These are phyloP conservation scores for Scutellaria baicalensis DNA, from an alignment of 257 asterid species.

Conservation along the genomic window DNA sequence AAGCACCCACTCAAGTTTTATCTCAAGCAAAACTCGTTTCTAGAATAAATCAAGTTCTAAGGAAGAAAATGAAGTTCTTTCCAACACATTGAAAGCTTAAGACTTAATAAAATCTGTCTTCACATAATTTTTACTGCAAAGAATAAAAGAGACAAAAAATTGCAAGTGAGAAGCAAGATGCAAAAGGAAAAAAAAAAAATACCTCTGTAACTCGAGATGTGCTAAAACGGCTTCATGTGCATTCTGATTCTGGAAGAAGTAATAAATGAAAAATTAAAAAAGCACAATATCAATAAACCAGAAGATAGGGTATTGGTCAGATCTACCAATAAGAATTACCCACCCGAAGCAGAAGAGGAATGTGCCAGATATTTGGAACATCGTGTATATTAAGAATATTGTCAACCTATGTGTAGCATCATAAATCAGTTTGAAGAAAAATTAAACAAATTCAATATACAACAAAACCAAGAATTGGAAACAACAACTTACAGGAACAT, in stretches of 20 bases:
- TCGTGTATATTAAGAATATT: conserved; percentile 73
- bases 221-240: conserved; percentile 75
- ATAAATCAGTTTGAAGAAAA: not conserved
- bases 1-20: not conserved
- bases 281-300: not conserved
- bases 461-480: not conserved
- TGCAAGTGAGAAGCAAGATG: not conserved
- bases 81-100: not conserved
- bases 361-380: conserved; percentile 94
- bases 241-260: conserved; percentile 62
- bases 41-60: not conserved
- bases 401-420: conserved; percentile 33
- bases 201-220: conserved; percentile 70
- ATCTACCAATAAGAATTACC: conserved; percentile 18
- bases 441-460: not conserved
- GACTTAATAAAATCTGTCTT: not conserved
- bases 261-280: conserved; percentile 10
- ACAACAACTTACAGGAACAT: conserved; percentile 56
- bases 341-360: conserved; percentile 85
- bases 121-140: not conserved
- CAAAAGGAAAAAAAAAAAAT: conserved; percentile 11
- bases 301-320: not conserved
- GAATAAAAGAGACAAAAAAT: not conserved
- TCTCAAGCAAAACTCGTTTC: conserved; percentile 1
- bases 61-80: not conserved